These are phyloP conservation scores for Rhizopus delemar DNA, from an alignment of 371 early-diverging fungal species.

Conservation along the genomic window DNA sequence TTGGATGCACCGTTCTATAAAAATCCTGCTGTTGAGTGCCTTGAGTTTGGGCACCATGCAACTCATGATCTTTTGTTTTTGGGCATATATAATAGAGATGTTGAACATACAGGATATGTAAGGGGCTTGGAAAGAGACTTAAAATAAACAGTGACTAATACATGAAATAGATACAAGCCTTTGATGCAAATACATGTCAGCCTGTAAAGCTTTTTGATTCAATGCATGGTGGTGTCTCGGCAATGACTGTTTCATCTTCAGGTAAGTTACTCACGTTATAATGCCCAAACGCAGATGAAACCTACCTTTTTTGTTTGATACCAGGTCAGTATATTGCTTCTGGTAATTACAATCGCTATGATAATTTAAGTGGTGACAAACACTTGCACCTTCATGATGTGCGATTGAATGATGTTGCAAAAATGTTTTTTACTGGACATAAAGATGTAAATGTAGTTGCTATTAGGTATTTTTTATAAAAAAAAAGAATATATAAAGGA, in stretches of 20 bases:
- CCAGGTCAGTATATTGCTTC: slow-evolving; percentile 27
- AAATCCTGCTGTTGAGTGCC: slow-evolving; percentile 31
- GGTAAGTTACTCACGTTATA: slow-evolving; percentile 13
- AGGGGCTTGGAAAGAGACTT: background rate
- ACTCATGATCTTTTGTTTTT: slow-evolving; percentile 27
- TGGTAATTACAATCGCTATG: slow-evolving; percentile 34
- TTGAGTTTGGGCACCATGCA: slow-evolving; percentile 38
- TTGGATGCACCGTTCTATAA: slow-evolving; percentile 12
- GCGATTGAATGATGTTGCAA: slow-evolving; percentile 8
- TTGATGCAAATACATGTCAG: slow-evolving; percentile 22
- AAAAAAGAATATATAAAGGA: background rate
- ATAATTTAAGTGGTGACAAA: slow-evolving; percentile 34
- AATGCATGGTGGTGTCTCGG: slow-evolving; percentile 35
- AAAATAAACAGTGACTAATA: background rate
- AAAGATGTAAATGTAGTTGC: slow-evolving; percentile 44
- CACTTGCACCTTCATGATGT: slow-evolving; percentile 38
- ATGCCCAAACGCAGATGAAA: background rate
- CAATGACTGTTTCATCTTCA: slow-evolving; percentile 27
- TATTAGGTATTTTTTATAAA: slow-evolving; percentile 24
- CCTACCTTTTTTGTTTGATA: background rate
- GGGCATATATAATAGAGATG: slow-evolving; percentile 26
- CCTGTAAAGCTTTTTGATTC: slow-evolving; percentile 13
- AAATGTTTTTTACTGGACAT: slow-evolving; percentile 32
- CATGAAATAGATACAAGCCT: slow-evolving; percentile 32
- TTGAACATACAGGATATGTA: slow-evolving; percentile 34